Percentiles rank a stretch among this genome's conserved stretches.
phyloP scores from a whole-genome alignment of 805 yeast genomes.

The Spathaspora hagerdaliae region DNA sequence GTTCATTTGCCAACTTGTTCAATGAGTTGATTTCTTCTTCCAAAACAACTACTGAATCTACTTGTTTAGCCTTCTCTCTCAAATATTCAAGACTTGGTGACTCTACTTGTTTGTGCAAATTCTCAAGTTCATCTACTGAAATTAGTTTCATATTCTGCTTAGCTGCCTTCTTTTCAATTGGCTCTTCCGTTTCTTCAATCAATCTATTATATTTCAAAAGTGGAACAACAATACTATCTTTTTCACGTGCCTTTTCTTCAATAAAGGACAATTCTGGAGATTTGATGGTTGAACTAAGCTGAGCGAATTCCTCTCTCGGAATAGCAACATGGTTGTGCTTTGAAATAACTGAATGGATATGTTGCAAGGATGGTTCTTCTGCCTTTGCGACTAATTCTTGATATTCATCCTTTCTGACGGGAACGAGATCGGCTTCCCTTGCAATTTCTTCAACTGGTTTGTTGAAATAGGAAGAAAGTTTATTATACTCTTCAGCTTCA shows the following conservation, averaged over 20 bases:
- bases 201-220: slow-evolving; percentile 8
- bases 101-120: slow-evolving; percentile 4
- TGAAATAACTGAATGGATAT: slow-evolving; percentile 21
- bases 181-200: background rate
- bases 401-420: slow-evolving; percentile 4
- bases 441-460: slow-evolving; percentile 14
- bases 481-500: slow-evolving; percentile 9
- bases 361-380: slow-evolving; percentile 24
- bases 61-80: slow-evolving; percentile 13
- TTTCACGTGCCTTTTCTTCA: slow-evolving; percentile 3
- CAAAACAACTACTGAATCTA: slow-evolving; percentile 12
- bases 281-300: background rate
- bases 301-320: slow-evolving; percentile 16
- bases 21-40: slow-evolving; percentile 10
- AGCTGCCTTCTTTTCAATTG: slow-evolving; percentile 7
- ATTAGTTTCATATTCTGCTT: slow-evolving; percentile 6
- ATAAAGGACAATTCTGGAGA: slow-evolving; percentile 8
- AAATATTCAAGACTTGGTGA: slow-evolving; percentile 30
- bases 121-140: slow-evolving; percentile 3
- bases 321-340: slow-evolving; percentile 13
- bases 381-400: slow-evolving; percentile 5
- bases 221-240: slow-evolving; percentile 39
- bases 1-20: slow-evolving; percentile 8
- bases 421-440: slow-evolving; percentile 8
- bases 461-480: slow-evolving; percentile 13